A percentile compares a stretch with the other conserved stretches of the same genome.
Conservation (phyloP, 805 yeast species). For the Ogataea ramenticola region DNA sequence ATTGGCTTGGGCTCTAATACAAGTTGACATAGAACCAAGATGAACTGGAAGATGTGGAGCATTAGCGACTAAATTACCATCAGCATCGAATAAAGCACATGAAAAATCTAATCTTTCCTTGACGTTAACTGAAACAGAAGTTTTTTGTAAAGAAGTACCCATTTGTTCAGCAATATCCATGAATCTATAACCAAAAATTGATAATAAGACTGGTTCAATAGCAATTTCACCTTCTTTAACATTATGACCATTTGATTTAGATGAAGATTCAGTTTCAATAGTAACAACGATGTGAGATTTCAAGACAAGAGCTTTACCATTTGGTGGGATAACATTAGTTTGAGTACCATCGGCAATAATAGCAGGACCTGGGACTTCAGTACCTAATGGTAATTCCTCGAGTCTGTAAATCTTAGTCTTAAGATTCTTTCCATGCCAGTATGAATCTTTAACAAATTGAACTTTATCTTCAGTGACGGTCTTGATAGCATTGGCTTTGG, state of each 20-base stretch:
- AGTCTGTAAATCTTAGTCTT: constrained; percentile 51
- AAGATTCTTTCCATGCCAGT: constrained; percentile 45
- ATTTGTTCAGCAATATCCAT: constrained; percentile 90
- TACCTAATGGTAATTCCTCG: constrained; percentile 47
- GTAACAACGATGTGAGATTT: constrained; percentile 55
- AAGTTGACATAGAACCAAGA: constrained; percentile 79
- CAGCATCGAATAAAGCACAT: constrained; percentile 72
- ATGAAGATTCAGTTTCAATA: neutral
- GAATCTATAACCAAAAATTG: constrained; percentile 76
- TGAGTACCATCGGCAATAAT: constrained; percentile 76
- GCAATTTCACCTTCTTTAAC: constrained; percentile 3
- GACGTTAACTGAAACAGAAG: constrained; percentile 76
- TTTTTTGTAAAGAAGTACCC: constrained; percentile 75
- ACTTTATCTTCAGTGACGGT: constrained; percentile 21
- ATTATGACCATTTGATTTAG: neutral
- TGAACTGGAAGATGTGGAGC: constrained; percentile 90
- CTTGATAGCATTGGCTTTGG: constrained; percentile 11
- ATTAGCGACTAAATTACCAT: constrained; percentile 78
- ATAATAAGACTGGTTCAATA: constrained; percentile 64
- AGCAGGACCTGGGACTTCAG: constrained; percentile 59
- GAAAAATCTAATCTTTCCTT: constrained; percentile 80
- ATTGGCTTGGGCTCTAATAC: constrained; percentile 58
- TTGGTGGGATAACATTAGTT: constrained; percentile 67
- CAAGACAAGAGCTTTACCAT: constrained; percentile 46
- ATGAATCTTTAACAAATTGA: constrained; percentile 38